Base-by-base conservation (phyloP, 139 green algal genomes). In the Coelastrella sp. region DNA sequence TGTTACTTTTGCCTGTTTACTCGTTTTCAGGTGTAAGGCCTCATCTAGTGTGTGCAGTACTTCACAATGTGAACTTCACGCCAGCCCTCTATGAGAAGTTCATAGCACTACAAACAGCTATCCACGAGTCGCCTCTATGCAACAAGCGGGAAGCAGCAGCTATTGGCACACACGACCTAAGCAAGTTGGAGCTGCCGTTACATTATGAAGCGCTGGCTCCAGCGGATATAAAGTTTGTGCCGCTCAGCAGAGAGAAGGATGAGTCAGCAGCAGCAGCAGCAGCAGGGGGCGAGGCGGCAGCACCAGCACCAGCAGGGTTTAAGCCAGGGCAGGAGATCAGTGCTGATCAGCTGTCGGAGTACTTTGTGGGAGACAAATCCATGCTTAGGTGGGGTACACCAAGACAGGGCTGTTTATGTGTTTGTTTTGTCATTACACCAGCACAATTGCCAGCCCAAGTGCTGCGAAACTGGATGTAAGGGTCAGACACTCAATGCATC, bases 51-150 rank as follows among this genome's bases (percentile, higher is more conserved):
- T 96, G 92, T 78, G 97, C 97, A 3, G 92, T 99, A 16, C 95
- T 99, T 74, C 94, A 96, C 0, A 96, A 95, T 59, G 88, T 99
- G 20, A 95, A 60, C 3, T 98, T 99, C 90, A 94, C 97, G 79
- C 81, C 81, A 20, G 88, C 71, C 22, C 92, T 95, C 22, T 99
- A 99, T 93, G 91, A 94, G 71, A 96, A 91, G 68, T 99, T 99
- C 94, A 99, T 99, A 87, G 97, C 99, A 85, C 93, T 99, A 32
- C 96, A 97, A 92, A 98, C 99, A 88, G 97, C 97, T 86, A 93
- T 99, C 80, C 97, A 99, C 91, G 95, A 98, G 85, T 98, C 98
- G 90, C 93, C 99, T 16, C n/a, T 86, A 10, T 99, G 97, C 93
- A 93, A 97, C 75, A 95, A 97, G 89, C 95, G 97, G 32, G 96